A percentile compares a stretch with the other conserved stretches of the same genome.
phyloP scores from a whole-genome alignment of 140 eudicot species.

The Oenanthe javanica region DNA sequence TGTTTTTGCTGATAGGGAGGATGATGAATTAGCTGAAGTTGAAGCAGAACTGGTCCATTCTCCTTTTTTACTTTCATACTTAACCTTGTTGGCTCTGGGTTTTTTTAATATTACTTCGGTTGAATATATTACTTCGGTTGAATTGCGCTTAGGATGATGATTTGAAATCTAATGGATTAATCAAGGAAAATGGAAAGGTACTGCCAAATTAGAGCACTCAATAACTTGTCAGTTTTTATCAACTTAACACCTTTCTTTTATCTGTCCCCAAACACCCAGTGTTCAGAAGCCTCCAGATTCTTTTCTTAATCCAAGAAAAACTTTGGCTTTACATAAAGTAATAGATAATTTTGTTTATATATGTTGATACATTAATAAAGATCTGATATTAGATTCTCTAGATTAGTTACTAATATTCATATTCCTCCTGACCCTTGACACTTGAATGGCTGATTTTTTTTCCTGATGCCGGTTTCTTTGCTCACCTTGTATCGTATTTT shows the following conservation, averaged over 20 bases:
- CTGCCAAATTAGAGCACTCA: conserved; percentile 5
- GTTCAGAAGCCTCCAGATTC: background rate
- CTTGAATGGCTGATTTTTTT: background rate
- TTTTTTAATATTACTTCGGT: conserved; percentile 6
- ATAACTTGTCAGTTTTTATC: background rate
- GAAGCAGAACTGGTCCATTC: conserved; percentile 77
- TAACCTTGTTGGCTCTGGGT: background rate
- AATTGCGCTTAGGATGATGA: conserved; percentile 53
- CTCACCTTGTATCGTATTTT: background rate
- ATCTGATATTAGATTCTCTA: background rate
- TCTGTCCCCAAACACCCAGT: background rate
- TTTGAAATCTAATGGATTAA: conserved; percentile 40
- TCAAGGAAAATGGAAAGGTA: conserved; percentile 57
- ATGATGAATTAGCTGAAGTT: conserved; percentile 86
- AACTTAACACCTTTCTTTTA: background rate
- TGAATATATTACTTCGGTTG: conserved; percentile 4
- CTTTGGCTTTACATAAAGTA: no score
- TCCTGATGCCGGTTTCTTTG: background rate
- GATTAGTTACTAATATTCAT: background rate
- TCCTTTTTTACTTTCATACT: conserved; percentile 5
- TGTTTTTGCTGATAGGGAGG: conserved; percentile 46
- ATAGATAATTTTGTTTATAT: background rate
- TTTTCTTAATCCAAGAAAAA: no score
- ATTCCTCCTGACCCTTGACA: background rate
- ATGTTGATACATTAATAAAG: background rate